Evolutionary conservation across 2,329 filamentous ascomycete species (phyloP), one percentile per base, ranked within the genome.

Genomic region (Myriosclerotinia duriaeana): DNA sequence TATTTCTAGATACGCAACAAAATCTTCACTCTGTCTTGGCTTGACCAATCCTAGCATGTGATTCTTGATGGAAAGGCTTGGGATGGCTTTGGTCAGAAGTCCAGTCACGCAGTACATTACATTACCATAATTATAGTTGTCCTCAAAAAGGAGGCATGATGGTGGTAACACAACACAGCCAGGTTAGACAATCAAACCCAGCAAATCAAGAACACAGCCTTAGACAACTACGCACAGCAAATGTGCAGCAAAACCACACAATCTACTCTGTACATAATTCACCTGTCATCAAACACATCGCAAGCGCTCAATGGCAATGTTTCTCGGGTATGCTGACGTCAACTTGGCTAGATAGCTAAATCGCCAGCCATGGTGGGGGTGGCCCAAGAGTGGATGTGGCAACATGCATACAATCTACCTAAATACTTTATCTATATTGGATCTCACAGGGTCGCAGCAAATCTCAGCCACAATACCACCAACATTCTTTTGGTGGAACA

Each of bases 391-490:
- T 56, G 53, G 53, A 56, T 40, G 9, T 20, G n/a, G 22, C 14
- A 46, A n/a, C 15, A 40, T 55, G 22, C 48, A 52, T 52, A n/a
- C n/a, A 26, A 5, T 11, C n/a, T 30, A 30, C 22, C 22, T 4
- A 52, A 30, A 26, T 52, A 44, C 54, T 44, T 40, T 56, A 42
- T 44, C 20, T 30, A 30, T 34, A 20, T n/a, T 30, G 55, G 55
- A 46, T 46, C 55, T 59, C 40, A 34, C 3, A 59, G 40, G 11
- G 40, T 59, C 42, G 42, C 56, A 59, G 42, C n/a, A n/a, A 22
- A 48, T 59, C 42, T 59, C 56, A 46, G 56, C 56, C 56, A 59
- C 56, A 22, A 59, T 30, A 44, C 34, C 40, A n/a, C 55, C 30
- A 59, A 59, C 26, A 11, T 3, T 15, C 12, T 34, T 48, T 48